Evolutionary conservation across 2,329 filamentous ascomycete genomes (phyloP), one percentile per base, ranked within the genome.

Genomic region (Chaetothyriales sp.): DNA sequence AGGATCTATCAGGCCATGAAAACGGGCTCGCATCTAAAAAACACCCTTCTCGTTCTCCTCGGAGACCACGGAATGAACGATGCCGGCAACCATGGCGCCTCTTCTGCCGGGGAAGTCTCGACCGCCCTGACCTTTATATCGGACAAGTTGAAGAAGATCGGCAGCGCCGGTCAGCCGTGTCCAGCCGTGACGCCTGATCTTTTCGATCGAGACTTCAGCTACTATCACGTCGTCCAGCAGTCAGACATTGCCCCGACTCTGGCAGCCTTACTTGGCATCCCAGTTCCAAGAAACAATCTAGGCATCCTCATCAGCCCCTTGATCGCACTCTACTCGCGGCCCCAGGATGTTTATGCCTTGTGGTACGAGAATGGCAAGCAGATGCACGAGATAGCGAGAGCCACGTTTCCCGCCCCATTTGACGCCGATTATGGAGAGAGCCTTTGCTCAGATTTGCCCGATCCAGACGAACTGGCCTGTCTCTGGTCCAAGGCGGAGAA

Each of bases 61-160:
- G 92, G 92, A 51, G 94, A 98, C 62, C 92, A 98, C 65, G 92
- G 92, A n/a, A 98, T 98, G 92, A 98, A 97, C 61, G 90, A 97
- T 61, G 92, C 87, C 18, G 92, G 92, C 2, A 97, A 97, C 60
- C 92, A 98, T 65, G 92, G 92, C 28, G 92, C 90, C 43, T 95
- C 90, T 8, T 89, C 89, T 0, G 80, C 88, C 1, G 90, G 92
- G 44, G 92, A 98, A 71, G 97, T 92, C 1, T 95, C 90, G 0
- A 85, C 92, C 0, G 92, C 92, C 15, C 71, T 98, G 8, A 78
- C 95, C 18, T 97, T 98, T 66, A 79, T 94, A 57, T 92, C 89
- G 2, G 89, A 90, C 0, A 92, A 88, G 45, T 73, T 74, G 4
- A 82, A 60, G 0, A 76, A 73, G 1, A 8, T 25, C 4, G 19